A percentile compares a stretch with the other conserved stretches of the same genome.
Evolutionary conservation across 2,329 filamentous ascomycete species (phyloP).

Genomic region (Verticillium longisporum): DNA sequence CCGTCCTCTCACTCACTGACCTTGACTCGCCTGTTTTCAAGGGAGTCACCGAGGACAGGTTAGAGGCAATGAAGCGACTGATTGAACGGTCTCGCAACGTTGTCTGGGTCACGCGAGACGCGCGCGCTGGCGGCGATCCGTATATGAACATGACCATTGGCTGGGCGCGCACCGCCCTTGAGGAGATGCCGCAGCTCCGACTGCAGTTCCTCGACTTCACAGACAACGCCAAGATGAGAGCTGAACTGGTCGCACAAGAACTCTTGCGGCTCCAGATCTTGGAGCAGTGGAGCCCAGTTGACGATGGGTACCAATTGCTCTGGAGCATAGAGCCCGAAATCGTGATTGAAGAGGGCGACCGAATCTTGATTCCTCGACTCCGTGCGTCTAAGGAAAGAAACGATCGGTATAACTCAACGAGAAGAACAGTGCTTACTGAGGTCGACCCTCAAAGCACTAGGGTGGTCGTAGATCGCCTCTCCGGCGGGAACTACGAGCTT

Average conservation of each 20-base stretch:
- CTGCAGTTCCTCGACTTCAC: neutral
- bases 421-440: no score
- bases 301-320: neutral
- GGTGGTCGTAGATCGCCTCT: no score
- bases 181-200: neutral
- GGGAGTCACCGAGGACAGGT: constrained; percentile 2
- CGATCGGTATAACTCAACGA: no score
- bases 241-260: no score
- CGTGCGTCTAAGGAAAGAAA: no score
- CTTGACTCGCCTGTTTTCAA: neutral
- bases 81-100: constrained; percentile 4
- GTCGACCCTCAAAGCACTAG: no score
- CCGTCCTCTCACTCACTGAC: neutral
- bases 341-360: no score
- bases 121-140: neutral
- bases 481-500: no score
- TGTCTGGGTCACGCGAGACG: constrained; percentile 6
- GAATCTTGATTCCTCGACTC: no score
- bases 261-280: no score
- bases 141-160: neutral
- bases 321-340: neutral
- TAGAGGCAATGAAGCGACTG: constrained; percentile 4
- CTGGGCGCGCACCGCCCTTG: neutral
- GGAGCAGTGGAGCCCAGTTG: no score
- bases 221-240: no score